phyloP scores from a whole-genome alignment of 345 rosid species.

The Arabis hirsuta region DNA sequence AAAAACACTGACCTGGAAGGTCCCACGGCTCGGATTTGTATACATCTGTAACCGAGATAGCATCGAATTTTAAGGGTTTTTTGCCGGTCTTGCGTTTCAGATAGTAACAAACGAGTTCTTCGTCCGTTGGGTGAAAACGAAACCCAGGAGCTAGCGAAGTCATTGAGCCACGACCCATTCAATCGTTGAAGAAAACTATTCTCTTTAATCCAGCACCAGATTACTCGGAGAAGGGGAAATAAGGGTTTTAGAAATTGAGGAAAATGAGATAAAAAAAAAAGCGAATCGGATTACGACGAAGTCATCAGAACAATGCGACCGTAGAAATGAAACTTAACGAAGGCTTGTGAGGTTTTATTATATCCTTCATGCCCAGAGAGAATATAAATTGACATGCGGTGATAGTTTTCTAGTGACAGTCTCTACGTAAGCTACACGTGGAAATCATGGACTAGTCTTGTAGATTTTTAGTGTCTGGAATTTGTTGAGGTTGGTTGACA shows the following conservation, averaged over 20 bases:
- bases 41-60: conserved; percentile 73
- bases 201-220: background rate
- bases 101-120: conserved; percentile 92
- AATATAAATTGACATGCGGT: conserved; percentile 23
- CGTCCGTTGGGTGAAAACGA: conserved; percentile 94
- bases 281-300: conserved; percentile 25
- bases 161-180: conserved; percentile 61
- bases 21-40: conserved; percentile 97
- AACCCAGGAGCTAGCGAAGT: conserved; percentile 86
- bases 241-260: background rate
- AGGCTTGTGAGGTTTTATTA: conserved; percentile 12
- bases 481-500: conserved; percentile 24
- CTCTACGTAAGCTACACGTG: conserved; percentile 12
- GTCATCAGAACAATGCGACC: conserved; percentile 9
- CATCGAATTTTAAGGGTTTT: conserved; percentile 69
- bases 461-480: conserved; percentile 11
- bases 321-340: background rate
- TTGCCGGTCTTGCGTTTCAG: conserved; percentile 78
- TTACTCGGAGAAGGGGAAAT: background rate
- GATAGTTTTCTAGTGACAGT: conserved; percentile 16
- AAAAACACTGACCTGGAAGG: conserved; percentile 65
- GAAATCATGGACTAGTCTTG: conserved; percentile 3
- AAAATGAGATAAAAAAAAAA: background rate
- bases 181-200: background rate
- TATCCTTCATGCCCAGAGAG: conserved; percentile 8